Base-by-base conservation (phyloP, 164 flowering plant genomes). In the Liquidambar formosana region DNA sequence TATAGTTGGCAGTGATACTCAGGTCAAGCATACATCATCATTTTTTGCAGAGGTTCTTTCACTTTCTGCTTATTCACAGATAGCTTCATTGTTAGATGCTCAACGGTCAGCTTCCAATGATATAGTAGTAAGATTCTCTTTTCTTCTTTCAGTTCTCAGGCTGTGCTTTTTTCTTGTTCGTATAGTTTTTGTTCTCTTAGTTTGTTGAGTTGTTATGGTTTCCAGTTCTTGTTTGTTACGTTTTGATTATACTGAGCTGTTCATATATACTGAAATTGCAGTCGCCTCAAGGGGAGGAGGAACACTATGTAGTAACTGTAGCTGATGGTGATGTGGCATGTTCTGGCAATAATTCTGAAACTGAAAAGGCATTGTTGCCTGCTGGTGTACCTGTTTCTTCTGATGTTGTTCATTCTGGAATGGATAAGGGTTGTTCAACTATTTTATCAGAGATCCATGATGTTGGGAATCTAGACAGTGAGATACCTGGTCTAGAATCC, bases 401-500 rank as follows among this genome's bases (percentile, higher is more conserved):
- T 74, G 77, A 76, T 65, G 60, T 41, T 51, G 64, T 61, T 73
- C 67, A 74, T 3, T 53, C 84, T 62, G 77, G 21, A 66, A 67
- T 63, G 49, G 83, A 78, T 68, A 69, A 68, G 43, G 83, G 44
- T 26, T 65, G 33, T 74, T 18, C 76, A 65, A 45, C 71, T 41
- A 33, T 78, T 22, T 69, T 72, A 57, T 70, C 81, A 38, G 90
- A 80, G 33, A 59, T 71, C 28, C 80, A 65, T 79, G 91, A 83
- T 63, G 62, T 73, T 64, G 92, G 69, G 45, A 79, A 74, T 63
- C 41, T 70, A 13, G 93, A 84, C 45, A 79, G 83, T 79, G 89
- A 61, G 64, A 91, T 95, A 63, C 99, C 97, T 73, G 99, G 99
- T 64, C 82, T 95, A 63, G 86, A 82, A 68, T 78, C 88, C 28